These are phyloP conservation scores for Rhododendron kiyosumense DNA, from an alignment of 148 eudicot genomes.

Conservation along the genomic window DNA sequence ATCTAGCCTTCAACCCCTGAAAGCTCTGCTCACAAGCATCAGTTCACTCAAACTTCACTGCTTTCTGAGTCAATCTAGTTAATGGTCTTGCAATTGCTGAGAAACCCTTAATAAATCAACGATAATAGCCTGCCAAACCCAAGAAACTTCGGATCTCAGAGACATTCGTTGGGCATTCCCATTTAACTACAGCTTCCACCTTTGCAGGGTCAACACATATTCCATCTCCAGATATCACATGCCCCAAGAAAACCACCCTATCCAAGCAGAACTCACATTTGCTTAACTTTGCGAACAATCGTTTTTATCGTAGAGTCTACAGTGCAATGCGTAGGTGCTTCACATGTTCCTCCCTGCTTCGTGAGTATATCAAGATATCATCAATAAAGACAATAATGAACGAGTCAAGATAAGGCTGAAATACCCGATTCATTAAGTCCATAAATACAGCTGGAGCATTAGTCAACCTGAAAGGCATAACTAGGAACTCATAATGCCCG, in stretches of 20 bases:
- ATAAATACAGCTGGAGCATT: background rate
- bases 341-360: too few species aligned
- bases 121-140: background rate
- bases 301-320: too few species aligned
- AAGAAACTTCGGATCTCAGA: background rate
- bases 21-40: background rate
- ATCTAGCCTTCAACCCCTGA: background rate
- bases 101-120: background rate
- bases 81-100: background rate
- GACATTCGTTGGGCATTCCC: background rate
- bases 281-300: too few species aligned
- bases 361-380: too few species aligned
- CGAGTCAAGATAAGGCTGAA: background rate
- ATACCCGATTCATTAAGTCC: background rate
- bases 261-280: too few species aligned
- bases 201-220: too few species aligned
- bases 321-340: too few species aligned
- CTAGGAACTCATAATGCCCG: background rate
- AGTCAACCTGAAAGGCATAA: background rate
- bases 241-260: too few species aligned
- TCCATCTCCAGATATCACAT: too few species aligned
- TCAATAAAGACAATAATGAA: background rate
- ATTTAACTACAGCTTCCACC: background rate
- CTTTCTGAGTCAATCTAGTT: background rate
- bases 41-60: background rate